Conservation (phyloP, 805 yeast species). For the Scheffersomyces lignosus region DNA sequence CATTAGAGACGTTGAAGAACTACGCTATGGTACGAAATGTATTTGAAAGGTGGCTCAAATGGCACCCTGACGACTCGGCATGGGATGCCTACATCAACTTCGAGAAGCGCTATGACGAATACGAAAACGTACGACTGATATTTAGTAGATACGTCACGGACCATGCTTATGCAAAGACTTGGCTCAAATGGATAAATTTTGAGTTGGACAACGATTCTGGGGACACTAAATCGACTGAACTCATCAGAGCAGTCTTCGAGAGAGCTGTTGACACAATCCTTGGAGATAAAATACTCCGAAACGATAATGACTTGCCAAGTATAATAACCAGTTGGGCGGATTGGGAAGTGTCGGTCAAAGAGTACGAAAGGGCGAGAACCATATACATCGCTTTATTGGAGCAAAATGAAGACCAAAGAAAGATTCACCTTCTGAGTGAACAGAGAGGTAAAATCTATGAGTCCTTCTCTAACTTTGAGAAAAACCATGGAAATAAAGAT, state of each 20-base stretch:
- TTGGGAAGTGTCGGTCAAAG: conserved; percentile 66
- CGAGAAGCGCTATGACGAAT: conserved; percentile 65
- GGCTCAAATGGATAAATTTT: conserved; percentile 76
- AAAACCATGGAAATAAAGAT: conserved; percentile 56
- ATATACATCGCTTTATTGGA: conserved; percentile 55
- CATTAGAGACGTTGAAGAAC: conserved; percentile 78
- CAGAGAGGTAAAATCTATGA: conserved; percentile 35
- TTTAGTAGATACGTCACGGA: conserved; percentile 48
- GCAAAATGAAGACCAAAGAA: conserved; percentile 11
- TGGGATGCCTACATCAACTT: conserved; percentile 77
- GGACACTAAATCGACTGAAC: conserved; percentile 28
- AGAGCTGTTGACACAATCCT: conserved; percentile 47
- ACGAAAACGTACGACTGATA: conserved; percentile 55
- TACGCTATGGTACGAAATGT: conserved; percentile 59
- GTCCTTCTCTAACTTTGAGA: conserved; percentile 57
- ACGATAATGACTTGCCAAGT: conserved; percentile 30
- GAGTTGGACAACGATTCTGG: conserved; percentile 40
- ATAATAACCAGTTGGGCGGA: conserved; percentile 57
- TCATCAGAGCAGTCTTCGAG: conserved; percentile 65
- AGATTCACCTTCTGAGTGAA: conserved; percentile 25
- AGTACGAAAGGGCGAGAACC: conserved; percentile 61
- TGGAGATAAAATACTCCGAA: conserved; percentile 7
- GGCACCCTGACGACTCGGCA: conserved; percentile 68
- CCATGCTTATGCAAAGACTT: conserved; percentile 55
- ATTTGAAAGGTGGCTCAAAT: conserved; percentile 76